Base-by-base conservation (phyloP, 169 alveolate species). In the Babesia bovis region DNA sequence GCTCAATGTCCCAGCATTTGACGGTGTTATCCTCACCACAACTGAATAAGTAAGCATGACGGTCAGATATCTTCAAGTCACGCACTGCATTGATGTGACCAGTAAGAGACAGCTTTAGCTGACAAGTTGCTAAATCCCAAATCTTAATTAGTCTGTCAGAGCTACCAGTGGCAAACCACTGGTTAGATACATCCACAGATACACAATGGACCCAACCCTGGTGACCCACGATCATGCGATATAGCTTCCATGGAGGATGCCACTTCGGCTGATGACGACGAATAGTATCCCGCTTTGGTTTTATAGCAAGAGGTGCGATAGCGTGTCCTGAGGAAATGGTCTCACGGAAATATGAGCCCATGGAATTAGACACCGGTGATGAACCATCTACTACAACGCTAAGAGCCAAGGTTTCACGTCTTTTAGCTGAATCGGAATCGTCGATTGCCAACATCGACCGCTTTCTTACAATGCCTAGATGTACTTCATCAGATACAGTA, bases 191-290 rank as follows among this genome's bases (percentile, higher is more conserved):
- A 72, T 98, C 99, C 23, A 97, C 97, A 21, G 96, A 96, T 41
- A 98, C 91, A 63, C 97, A 93, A 53, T 98, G 93, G 21, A 98
- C 99, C 99, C 99, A 98, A 17, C 99, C 99, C 76, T 93, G 94
- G 83, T 98, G 99, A 0, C 99, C 99, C 51, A 97, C 88, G 40
- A 96, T 95, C 50, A 98, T 98, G 74, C 98, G 84, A 87, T 92
- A 90, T 51, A 98, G 82, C 95, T 96, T 96, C 98, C 99, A 98
- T 28, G 97, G 98, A 19, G 97, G 96, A 81, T 95, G 98, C 98
- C 99, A 96, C 25, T 76, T 73, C 0, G 96, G 96, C 68, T 85
- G 73, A 28, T 65, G 59, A 13, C 86, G 66, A 35, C 84, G 71
- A 47, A 83, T 82, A 44, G 82, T 35, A 26, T 66, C 85, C 23